Base-by-base conservation (phyloP, 2,329 filamentous ascomycete species). In the Pseudogymnoascus sp. region DNA sequence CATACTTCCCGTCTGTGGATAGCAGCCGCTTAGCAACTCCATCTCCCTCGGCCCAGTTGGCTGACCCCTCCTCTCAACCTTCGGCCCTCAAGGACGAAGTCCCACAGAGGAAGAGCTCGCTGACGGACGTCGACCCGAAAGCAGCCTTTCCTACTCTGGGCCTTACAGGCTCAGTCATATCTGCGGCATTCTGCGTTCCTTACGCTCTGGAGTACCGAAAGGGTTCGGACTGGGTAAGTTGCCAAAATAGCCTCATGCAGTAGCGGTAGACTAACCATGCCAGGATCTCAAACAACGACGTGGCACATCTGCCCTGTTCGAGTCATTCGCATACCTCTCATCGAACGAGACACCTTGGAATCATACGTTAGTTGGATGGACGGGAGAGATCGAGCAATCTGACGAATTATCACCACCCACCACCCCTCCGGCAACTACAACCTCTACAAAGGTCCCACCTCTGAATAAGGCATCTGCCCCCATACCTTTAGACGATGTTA, bases 281-380 rank as follows among this genome's bases (percentile, higher is more conserved):
- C 67, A 93, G 90, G 85, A 89, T 71, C 78, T 97, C 61, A 85
- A 84, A 68, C 80, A 86, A 64, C 89, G 92, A 27, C 88, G 88
- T 64, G 93, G 93, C 61, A 93, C 92, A 63, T 97, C 93, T 10
- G 92, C 93, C 13, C 82, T 97, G 35, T 95, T 95, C 75, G 92
- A 97, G 74, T 92, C 92, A 8, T 92, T 97, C 71, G 84, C 87
- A 62, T 87, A 95, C 75, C 85, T 97, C 48, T 90, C 92, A 3
- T 95, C 92, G n/a, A 81, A 88, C 62, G 82, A 88, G 45, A 87
- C 88, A 1, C 86, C 88, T 18, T 97, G 92, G 92, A 90, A 92
- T 69, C 93, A 97, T 76, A 94, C 87, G 0, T 83, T 97, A 5
- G 89, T 97, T 60, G 92, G 91, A 52, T 97, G 93, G 93, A 96